Conservation (phyloP, 306 rosid species). For the Sindora glabra region DNA sequence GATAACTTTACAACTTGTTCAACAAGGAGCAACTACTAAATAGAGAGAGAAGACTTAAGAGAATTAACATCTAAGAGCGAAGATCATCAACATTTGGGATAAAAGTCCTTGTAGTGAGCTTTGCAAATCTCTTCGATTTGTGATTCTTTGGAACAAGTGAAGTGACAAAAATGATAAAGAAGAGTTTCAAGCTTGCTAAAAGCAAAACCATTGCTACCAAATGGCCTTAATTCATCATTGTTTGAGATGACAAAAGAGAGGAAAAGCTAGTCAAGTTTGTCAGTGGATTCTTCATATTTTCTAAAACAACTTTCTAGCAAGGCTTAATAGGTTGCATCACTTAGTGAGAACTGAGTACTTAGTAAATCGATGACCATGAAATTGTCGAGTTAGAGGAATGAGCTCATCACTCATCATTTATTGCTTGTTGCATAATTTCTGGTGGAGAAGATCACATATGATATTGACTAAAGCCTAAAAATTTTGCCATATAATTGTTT, state of each 20-base stretch:
- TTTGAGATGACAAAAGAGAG: slow-evolving; percentile 83
- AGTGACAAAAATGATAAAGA: slow-evolving; percentile 84
- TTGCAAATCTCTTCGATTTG: slow-evolving; percentile 98
- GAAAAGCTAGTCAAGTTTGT: slow-evolving; percentile 75
- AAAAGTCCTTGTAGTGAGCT: slow-evolving; percentile 97
- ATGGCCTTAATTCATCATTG: slow-evolving; percentile 92
- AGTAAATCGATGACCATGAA: background rate
- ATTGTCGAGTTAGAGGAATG: slow-evolving; percentile 30
- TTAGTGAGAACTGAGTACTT: background rate
- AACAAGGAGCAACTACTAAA: too few relatives aligned
- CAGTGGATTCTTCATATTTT: slow-evolving; percentile 61
- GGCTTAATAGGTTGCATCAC: slow-evolving; percentile 58
- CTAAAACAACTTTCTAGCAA: slow-evolving; percentile 73
- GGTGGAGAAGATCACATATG: too few relatives aligned
- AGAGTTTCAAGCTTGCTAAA: slow-evolving; percentile 88
- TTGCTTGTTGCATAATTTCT: too few relatives aligned
- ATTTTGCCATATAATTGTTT: too few relatives aligned
- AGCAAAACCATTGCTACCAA: slow-evolving; percentile 74
- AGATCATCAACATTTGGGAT: slow-evolving; percentile 96
- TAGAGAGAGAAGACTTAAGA: slow-evolving; percentile 83
- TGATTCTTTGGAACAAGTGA: slow-evolving; percentile 81
- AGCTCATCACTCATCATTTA: too few relatives aligned
- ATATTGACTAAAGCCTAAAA: too few relatives aligned
- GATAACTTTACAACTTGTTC: too few relatives aligned
- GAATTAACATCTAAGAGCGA: slow-evolving; percentile 91